A percentile compares a stretch with the other conserved stretches of the same genome.
Conservation (phyloP, 495 filamentous ascomycete species). For the Penicillium lividum region DNA sequence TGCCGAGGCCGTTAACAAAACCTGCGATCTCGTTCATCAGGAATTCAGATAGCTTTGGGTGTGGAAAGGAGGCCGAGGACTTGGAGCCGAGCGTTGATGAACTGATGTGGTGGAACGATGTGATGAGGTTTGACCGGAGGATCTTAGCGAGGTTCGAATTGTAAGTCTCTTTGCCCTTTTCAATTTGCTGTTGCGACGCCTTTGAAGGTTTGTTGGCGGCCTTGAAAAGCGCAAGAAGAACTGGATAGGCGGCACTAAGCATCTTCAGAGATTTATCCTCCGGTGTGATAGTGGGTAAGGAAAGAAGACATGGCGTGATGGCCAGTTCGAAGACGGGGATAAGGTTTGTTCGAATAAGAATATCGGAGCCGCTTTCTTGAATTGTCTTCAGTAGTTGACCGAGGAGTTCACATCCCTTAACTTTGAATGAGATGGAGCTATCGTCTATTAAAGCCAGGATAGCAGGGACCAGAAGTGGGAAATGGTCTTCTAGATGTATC, state of each 20-base stretch:
- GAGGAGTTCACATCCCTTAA: slow-evolving; percentile 62
- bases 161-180: slow-evolving; percentile 23
- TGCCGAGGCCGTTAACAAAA: slow-evolving; percentile 61
- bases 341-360: slow-evolving; percentile 73
- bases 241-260: slow-evolving; percentile 64
- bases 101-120: slow-evolving; percentile 52
- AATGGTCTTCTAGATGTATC: slow-evolving; percentile 53
- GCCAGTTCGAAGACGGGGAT: slow-evolving; percentile 78
- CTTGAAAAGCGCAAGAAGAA: slow-evolving; percentile 59
- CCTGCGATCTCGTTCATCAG: slow-evolving; percentile 57
- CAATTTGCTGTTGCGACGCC: neutral
- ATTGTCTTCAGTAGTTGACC: slow-evolving; percentile 61
- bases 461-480: slow-evolving; percentile 82
- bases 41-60: slow-evolving; percentile 47
- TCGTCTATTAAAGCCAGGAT: slow-evolving; percentile 81
- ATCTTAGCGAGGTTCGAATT: slow-evolving; percentile 28
- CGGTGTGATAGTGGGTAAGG: slow-evolving; percentile 77
- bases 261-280: slow-evolving; percentile 67
- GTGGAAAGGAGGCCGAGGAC: slow-evolving; percentile 49
- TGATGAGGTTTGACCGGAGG: slow-evolving; percentile 43
- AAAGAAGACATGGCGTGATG: slow-evolving; percentile 68
- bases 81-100: slow-evolving; percentile 43
- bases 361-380: slow-evolving; percentile 40
- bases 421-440: slow-evolving; percentile 53
- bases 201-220: slow-evolving; percentile 27